These are phyloP conservation scores for Pleurotus tuber-regium DNA, from an alignment of 768 basidiomycete species.

Conservation along the genomic window DNA sequence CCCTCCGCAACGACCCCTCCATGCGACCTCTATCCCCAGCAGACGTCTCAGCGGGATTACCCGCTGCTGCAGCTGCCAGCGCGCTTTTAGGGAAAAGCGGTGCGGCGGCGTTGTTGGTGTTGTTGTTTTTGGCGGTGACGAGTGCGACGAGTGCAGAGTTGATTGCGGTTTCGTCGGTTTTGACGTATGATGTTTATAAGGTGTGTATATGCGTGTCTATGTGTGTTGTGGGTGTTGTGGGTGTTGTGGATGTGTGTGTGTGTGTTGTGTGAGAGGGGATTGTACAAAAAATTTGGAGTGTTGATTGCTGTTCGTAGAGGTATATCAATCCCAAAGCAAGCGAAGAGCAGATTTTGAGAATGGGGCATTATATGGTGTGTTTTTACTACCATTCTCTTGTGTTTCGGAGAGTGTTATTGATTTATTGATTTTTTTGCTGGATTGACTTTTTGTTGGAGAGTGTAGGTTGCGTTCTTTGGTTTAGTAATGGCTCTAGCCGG, in stretches of 20 bases:
- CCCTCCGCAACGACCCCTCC: slow-evolving; percentile 58
- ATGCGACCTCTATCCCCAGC: slow-evolving; percentile 47
- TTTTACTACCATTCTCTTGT: neutral
- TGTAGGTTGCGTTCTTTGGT: slow-evolving; percentile 65
- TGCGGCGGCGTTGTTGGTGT: slow-evolving; percentile 71
- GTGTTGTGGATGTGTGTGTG: too few relatives aligned
- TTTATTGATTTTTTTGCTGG: neutral
- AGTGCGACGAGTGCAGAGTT: slow-evolving; percentile 86
- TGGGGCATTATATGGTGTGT: slow-evolving; percentile 66
- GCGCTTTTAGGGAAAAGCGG: slow-evolving; percentile 81
- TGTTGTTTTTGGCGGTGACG: slow-evolving; percentile 87
- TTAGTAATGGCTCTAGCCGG: slow-evolving; percentile 82
- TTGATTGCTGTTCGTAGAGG: too few relatives aligned
- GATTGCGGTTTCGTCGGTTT: slow-evolving; percentile 81
- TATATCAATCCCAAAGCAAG: slow-evolving; percentile 84
- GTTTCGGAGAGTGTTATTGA: too few relatives aligned
- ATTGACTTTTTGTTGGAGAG: neutral
- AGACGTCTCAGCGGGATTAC: slow-evolving; percentile 87
- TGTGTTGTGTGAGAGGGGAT: too few relatives aligned
- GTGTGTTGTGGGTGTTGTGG: too few relatives aligned
- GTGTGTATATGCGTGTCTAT: slow-evolving; percentile 25
- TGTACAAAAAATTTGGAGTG: too few relatives aligned
- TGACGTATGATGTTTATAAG: slow-evolving; percentile 88
- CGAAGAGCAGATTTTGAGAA: slow-evolving; percentile 64
- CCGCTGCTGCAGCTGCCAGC: slow-evolving; percentile 79